Conservation (phyloP, 2,329 filamentous ascomycete genomes). For the Xylaria hypoxylon region DNA sequence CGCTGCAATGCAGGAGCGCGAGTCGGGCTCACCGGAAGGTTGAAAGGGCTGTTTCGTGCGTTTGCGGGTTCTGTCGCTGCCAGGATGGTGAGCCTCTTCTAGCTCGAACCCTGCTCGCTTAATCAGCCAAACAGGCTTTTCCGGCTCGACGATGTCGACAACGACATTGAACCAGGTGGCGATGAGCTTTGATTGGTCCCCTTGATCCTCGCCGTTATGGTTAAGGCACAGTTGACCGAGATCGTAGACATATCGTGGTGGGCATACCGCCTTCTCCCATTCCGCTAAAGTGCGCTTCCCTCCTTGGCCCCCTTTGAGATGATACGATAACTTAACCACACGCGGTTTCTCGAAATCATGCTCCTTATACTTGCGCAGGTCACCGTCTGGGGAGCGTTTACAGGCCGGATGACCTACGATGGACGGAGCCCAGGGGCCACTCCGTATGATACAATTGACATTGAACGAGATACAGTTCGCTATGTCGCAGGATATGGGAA, state of each 20-base stretch:
- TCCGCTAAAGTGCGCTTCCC: not conserved
- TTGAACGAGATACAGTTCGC: not conserved
- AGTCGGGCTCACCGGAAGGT: not conserved
- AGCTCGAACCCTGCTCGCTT: not conserved
- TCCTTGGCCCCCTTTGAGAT: not conserved
- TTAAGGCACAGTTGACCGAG: not conserved
- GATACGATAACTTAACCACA: not conserved
- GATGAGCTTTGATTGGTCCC: not conserved
- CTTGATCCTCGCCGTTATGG: not conserved
- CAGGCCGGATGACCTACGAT: not conserved
- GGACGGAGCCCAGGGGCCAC: not conserved
- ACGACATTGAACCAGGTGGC: slow-evolving; percentile 9
- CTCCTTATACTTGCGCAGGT: not conserved
- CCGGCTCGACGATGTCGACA: not conserved
- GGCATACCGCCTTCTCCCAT: not conserved
- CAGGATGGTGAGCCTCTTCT: not conserved
- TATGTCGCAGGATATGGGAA: not conserved
- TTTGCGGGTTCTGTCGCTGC: not conserved
- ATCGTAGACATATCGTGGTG: slow-evolving; percentile 4
- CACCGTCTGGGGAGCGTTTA: not conserved
- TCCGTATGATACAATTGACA: not conserved
- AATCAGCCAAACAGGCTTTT: slow-evolving; percentile 8
- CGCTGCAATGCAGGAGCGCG: not conserved
- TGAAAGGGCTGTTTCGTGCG: not conserved
- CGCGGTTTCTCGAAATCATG: not conserved